These are phyloP conservation scores for Fraxinus angustifolia DNA, from an alignment of 305 asterid species.

Conservation along the genomic window DNA sequence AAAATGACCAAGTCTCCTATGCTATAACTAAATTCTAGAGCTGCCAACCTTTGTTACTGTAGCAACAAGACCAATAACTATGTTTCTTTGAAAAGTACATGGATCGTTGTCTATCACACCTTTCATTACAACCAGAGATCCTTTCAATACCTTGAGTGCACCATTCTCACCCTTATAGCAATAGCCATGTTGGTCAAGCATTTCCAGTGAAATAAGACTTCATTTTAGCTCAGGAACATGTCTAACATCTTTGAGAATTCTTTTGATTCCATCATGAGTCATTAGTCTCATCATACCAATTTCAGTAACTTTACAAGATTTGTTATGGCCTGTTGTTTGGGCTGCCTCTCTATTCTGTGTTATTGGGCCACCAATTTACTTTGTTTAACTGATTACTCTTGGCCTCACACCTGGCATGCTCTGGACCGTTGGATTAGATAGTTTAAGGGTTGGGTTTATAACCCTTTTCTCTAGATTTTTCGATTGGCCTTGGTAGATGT, in stretches of 20 bases:
- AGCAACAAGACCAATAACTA: not conserved
- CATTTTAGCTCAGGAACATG: not conserved
- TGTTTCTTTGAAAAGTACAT: not conserved
- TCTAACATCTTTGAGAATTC: not conserved
- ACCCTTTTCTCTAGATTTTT: too few relatives aligned
- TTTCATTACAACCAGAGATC: not conserved
- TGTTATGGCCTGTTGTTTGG: not conserved
- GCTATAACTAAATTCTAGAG: not conserved
- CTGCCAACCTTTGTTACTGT: not conserved
- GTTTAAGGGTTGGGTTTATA: too few relatives aligned
- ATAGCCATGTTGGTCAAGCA: not conserved
- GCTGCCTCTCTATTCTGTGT: too few relatives aligned
- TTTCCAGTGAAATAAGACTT: not conserved
- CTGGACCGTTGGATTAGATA: too few relatives aligned
- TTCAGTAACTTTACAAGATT: not conserved
- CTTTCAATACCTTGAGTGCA: too few relatives aligned
- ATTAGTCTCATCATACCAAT: not conserved
- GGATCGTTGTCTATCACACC: not conserved
- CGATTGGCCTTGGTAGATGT: too few relatives aligned
- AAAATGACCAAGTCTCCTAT: not conserved
- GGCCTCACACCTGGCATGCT: too few relatives aligned
- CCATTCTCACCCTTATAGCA: not conserved
- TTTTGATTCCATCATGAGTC: not conserved
- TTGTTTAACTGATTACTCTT: too few relatives aligned
- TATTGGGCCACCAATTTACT: too few relatives aligned